Evolutionary conservation across 306 rosid species (phyloP).

Genomic region (Dryas drummondii): DNA sequence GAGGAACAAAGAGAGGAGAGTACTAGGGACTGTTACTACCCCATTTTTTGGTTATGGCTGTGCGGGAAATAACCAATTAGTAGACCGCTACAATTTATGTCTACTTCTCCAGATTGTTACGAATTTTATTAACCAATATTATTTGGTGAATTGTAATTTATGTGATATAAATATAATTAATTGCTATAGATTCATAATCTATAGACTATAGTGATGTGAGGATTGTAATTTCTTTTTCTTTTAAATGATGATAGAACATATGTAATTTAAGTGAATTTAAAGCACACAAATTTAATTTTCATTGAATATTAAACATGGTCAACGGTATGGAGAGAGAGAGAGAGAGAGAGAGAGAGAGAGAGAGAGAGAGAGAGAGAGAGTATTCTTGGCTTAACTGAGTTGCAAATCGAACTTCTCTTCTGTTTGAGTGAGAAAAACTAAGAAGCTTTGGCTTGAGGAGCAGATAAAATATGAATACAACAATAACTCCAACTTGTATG

Average conservation of each 20-base stretch:
- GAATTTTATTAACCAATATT: conserved; percentile 1
- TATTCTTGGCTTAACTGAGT: too few relatives aligned
- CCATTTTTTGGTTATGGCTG: neutral
- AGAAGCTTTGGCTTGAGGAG: neutral
- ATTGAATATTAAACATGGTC: neutral
- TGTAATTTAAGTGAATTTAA: too few relatives aligned
- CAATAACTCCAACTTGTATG: neutral
- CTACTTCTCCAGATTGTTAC: neutral
- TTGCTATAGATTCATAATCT: neutral
- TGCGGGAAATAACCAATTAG: neutral
- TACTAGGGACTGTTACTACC: neutral
- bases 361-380: too few relatives aligned
- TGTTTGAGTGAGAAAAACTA: too few relatives aligned
- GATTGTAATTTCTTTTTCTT: too few relatives aligned
- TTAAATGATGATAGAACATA: too few relatives aligned
- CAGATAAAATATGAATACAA: neutral
- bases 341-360: too few relatives aligned
- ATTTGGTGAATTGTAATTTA: conserved; percentile 8
- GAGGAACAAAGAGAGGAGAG: neutral
- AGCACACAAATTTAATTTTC: neutral
- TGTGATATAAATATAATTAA: neutral
- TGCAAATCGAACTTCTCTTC: too few relatives aligned
- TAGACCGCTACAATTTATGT: conserved; percentile 10
- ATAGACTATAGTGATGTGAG: neutral
- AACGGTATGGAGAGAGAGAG: too few relatives aligned